These are phyloP conservation scores for Stylosanthes scabra DNA, from an alignment of 331 rosid species.

Conservation along the genomic window DNA sequence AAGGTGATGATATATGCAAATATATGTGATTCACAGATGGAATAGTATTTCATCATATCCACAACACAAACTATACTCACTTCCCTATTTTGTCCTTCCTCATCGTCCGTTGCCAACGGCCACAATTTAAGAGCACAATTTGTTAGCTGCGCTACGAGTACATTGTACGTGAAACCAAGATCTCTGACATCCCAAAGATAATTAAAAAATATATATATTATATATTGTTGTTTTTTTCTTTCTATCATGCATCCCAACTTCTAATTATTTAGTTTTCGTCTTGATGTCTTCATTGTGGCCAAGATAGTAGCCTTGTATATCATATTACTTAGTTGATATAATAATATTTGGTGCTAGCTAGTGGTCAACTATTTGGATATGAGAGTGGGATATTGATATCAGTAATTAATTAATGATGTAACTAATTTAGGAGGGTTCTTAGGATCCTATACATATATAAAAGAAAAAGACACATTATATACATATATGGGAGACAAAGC, in stretches of 20 bases:
- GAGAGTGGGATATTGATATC: conserved; percentile 23
- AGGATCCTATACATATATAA: conserved; percentile 23
- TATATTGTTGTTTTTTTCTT: conserved; percentile 20
- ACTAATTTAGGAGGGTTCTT: neutral
- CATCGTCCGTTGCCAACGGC: conserved; percentile 7
- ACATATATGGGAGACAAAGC: conserved; percentile 28
- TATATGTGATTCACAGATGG: conserved; percentile 36
- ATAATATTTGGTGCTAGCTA: conserved; percentile 10
- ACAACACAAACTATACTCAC: neutral
- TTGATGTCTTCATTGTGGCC: conserved; percentile 19
- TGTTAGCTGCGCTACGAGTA: conserved; percentile 29
- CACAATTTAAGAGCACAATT: conserved; percentile 26
- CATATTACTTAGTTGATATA: neutral
- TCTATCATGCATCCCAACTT: neutral
- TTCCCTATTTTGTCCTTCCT: conserved; percentile 28
- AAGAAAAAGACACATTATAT: neutral
- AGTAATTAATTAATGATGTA: neutral
- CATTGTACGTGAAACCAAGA: conserved; percentile 21
- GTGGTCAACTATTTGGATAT: conserved; percentile 18
- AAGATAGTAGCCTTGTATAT: conserved; percentile 22
- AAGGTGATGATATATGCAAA: conserved; percentile 33
- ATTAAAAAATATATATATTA: neutral
- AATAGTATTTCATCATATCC: conserved; percentile 31
- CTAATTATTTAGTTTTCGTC: conserved; percentile 34
- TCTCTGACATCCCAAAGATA: conserved; percentile 3